These are phyloP conservation scores for Plectosphaerella sp. DNA, from an alignment of 2,329 filamentous ascomycete species.

Conservation along the genomic window DNA sequence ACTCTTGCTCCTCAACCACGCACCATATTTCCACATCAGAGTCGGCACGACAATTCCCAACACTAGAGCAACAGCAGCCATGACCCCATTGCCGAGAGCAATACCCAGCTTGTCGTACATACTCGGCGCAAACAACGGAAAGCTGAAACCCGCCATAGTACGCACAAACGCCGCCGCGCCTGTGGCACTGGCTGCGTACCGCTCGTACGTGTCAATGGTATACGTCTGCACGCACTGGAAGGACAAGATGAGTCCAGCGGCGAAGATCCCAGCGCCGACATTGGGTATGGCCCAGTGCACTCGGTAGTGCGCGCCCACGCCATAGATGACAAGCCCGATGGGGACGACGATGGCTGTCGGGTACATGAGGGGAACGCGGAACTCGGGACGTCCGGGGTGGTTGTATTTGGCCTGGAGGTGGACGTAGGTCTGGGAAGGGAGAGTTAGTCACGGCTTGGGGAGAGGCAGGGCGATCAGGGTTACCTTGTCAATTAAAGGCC, in stretches of 20 bases:
- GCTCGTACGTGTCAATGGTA: conserved; percentile 26
- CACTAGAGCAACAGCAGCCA: conserved; percentile 20
- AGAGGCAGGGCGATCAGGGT: too few relatives aligned
- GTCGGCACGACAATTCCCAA: conserved; percentile 11
- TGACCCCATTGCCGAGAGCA: conserved; percentile 37
- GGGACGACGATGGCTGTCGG: conserved; percentile 36
- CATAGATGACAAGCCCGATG: conserved; percentile 44
- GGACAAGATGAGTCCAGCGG: conserved; percentile 48
- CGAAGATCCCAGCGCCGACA: conserved; percentile 42
- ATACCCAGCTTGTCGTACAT: conserved; percentile 34
- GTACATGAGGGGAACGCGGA: conserved; percentile 28
- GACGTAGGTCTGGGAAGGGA: conserved; percentile 17
- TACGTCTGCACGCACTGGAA: conserved; percentile 58
- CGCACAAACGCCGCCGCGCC: conserved; percentile 43
- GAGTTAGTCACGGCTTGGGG: not conserved
- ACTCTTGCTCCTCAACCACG: conserved; percentile 13
- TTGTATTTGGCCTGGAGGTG: conserved; percentile 18
- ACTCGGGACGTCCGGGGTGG: conserved; percentile 24
- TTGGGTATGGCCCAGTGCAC: conserved; percentile 52
- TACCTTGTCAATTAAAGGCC: conserved; percentile 28
- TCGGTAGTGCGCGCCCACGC: conserved; percentile 34
- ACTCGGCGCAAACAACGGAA: conserved; percentile 52
- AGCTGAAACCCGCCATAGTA: conserved; percentile 50
- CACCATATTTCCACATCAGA: conserved; percentile 15
- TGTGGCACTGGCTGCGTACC: conserved; percentile 11